A percentile compares a stretch with the other conserved stretches of the same genome.
Conservation (phyloP, 2,329 filamentous ascomycete species). For the Talaromyces funiculosus region DNA sequence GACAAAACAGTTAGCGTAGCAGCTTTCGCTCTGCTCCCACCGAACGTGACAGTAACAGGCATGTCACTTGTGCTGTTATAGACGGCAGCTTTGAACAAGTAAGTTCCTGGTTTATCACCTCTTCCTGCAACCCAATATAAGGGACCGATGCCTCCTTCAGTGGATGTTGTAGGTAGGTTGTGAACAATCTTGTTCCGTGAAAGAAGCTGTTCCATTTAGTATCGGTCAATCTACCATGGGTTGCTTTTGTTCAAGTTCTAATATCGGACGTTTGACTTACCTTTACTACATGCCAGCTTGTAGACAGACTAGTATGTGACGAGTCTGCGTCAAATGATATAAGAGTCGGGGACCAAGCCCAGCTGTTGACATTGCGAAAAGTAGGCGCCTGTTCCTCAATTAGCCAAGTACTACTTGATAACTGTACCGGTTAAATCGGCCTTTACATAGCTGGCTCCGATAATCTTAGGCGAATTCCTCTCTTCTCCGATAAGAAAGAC, state of each 20-base stretch:
- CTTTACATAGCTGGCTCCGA: not conserved
- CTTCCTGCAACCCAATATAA: not conserved
- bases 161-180: not conserved
- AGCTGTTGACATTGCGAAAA: slow-evolving; percentile 18
- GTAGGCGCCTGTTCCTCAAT: slow-evolving; percentile 13
- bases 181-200: not conserved
- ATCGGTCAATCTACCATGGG: not conserved
- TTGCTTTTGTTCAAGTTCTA: no score
- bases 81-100: not conserved
- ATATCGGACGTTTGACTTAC: not conserved
- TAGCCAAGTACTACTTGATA: not conserved
- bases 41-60: not conserved
- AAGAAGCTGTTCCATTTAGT: not conserved
- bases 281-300: slow-evolving; percentile 3
- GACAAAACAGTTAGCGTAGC: not conserved
- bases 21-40: not conserved
- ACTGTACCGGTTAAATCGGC: no score
- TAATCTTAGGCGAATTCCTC: slow-evolving; percentile 42
- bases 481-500: slow-evolving; percentile 59
- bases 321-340: slow-evolving; percentile 6
- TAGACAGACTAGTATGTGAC: not conserved
- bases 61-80: not conserved
- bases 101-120: not conserved
- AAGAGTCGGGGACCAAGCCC: slow-evolving; percentile 15
- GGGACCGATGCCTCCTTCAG: not conserved